Evolutionary conservation across 2,329 filamentous ascomycete genomes (phyloP), one percentile per base, ranked within the genome.

Genomic region (Trichophyton equinum): DNA sequence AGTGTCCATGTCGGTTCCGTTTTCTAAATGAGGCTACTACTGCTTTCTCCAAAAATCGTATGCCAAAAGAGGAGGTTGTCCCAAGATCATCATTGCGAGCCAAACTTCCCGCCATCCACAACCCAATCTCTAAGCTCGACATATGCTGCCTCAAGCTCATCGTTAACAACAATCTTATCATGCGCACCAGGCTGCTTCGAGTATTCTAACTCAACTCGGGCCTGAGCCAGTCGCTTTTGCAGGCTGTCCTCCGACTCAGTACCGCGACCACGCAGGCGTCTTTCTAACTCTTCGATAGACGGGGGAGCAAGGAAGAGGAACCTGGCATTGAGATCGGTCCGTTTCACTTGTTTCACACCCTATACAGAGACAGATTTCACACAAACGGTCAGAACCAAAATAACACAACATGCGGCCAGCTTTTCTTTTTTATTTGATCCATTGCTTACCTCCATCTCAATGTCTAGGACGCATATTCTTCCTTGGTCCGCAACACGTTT

Each of bases 271-370:
- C 88, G 81, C 59, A 95, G 78, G 46, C 89, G 81, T 69, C 81
- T 72, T 77, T 95, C 91, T 42, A 96, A 79, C 57, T 84, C 81
- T 68, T 87, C 84, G 66, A 88, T 76, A 3, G 82, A 87, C 0
- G 91, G 92, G 11, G 91, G 91, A 40, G 87, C 83, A 64, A 96
- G 82, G 75, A 96, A 96, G 66, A 95, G 76, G 76, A 89, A 96
- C 60, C 89, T 84, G 6, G 90, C 88, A 61, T 85, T 81, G 64
- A 91, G 82, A 67, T 80, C 80, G 57, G 86, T 88, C 64, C 82
- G 81, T 74, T 91, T 90, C 69, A 96, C 88, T 76, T 96, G 91
- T 78, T 96, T 96, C 62, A 96, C 91, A 63, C 91, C 91, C 82
- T 85, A 64, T 63, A 53, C 36, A 20, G 25, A 49, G 15, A 38